Base-by-base conservation (phyloP, 306 rosid genomes). In the Arachis stenosperma region DNA sequence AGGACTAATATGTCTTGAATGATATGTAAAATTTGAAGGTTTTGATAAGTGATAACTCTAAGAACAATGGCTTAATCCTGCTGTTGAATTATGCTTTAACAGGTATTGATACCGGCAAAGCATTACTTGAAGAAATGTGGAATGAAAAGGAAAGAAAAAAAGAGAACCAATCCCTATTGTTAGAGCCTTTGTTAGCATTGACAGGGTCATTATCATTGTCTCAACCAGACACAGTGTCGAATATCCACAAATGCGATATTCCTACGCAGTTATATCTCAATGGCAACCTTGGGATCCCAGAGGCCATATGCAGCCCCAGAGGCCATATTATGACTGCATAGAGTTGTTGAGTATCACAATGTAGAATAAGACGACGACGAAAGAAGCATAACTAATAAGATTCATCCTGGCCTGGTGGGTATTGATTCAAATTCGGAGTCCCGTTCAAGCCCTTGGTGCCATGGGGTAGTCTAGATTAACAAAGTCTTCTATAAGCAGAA, bases 101-200 rank as follows among this genome's bases (percentile, higher is more conserved):
- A 93, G 98, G 98, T 62, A 94, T 94, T 6, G 92, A 91, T 78
- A 84, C 98, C 5, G 76, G 95, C 70, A 91, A 88, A 59, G 81
- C 87, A 4, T 71, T 94, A 61, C 71, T 88, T 40, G 87, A 88
- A 80, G 98, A 91, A 82, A 86, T 94, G 74, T 78, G 81, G 42
- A 86, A 77, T 62, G 88, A 92, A 12, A 83, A 81, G 3, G 96
- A 86, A 78, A 85, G 88, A 78, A 73, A 83, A 70, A 84, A 63
- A 27, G 92, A 89, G 67, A 86, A 51, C 58, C 85, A 84, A 78
- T 73, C 86, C 3, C 73, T 81, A 52, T 74, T 89, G 77, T 75
- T 89, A 69, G 92, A 91, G 76, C 96, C 98, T 2, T 84, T 89
- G 81, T 74, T 89, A 59, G 90, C 97, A 36, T 77, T 90, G 80